Base-by-base conservation (phyloP, 202 grass and related monocot species). In the Setaria italica region DNA sequence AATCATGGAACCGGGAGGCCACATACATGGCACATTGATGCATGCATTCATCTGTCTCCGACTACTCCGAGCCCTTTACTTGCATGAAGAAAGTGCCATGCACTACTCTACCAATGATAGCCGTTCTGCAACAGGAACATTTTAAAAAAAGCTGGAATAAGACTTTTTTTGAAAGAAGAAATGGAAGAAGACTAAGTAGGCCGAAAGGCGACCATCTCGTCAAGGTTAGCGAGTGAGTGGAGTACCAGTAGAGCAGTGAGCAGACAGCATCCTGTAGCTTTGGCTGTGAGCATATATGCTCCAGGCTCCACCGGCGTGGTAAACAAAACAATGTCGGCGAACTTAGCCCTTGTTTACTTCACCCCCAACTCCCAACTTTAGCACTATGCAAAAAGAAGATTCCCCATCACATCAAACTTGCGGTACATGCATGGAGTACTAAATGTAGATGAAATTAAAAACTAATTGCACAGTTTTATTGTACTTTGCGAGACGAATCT, bases 221-320 rank as follows among this genome's bases (percentile, higher is more conserved):
- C 59, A 32, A 32, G 21, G 11, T 13, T 47, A 11, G 45, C n/a
- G 3, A 60, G 58, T 12, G 29, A 32, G 11, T 32, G 25, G 21
- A 62, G n/a, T 30, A 13, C 3, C 59, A 41, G 39, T 6, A 41
- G 39, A 41, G 35, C 35, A 25, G 25, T 25, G 35, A 4, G 10
- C 21, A 65, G 62, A 34, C 62, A 65, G 62, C 63, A 66, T 17
- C 14, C 14, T 15, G 55, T 17, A 37, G 32, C 63, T 37, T 37
- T 66, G 60, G 60, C 2, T 33, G 60, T 4, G 25, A 76, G 53
- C 37, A 59, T 14, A 76, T 76, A 58, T 76, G 51, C 73, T 57
- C 73, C 32, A 76, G 73, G 51, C 17, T 21, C 9, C 64, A 17
- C 34, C 51, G 34, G 32, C 10, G 37, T 41, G 51, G 51, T 76